Evolutionary conservation across 2,329 filamentous ascomycete species (phyloP).

Genomic region (Colletotrichum sp.): DNA sequence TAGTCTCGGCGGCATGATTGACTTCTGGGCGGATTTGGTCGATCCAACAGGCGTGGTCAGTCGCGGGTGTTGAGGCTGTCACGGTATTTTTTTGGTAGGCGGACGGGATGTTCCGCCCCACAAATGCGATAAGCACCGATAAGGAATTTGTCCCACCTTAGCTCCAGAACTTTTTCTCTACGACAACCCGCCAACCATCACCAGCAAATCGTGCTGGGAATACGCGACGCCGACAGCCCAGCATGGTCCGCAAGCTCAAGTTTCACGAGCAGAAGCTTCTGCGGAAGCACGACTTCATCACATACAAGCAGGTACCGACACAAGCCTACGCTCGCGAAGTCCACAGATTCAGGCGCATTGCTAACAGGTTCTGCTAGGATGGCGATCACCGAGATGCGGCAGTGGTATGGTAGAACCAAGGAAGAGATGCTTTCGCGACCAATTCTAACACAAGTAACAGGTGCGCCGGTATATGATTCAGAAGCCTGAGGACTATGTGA

Average conservation of each 20-base stretch:
- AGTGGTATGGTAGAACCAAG: constrained; percentile 45
- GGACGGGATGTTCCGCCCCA: constrained; percentile 21
- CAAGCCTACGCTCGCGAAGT: neutral
- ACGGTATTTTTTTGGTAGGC: constrained; percentile 22
- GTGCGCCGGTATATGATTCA: constrained; percentile 79
- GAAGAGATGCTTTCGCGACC: neutral
- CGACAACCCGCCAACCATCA: neutral
- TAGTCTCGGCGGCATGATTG: constrained; percentile 46
- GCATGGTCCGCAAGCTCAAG: constrained; percentile 95
- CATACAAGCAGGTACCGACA: constrained; percentile 65
- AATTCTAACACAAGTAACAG: neutral
- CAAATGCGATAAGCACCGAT: constrained; percentile 15
- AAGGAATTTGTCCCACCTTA: constrained; percentile 18
- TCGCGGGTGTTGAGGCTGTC: constrained; percentile 22
- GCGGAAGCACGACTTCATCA: constrained; percentile 91
- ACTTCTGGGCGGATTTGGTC: neutral
- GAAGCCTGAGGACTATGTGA: constrained; percentile 80
- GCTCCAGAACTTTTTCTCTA: constrained; percentile 7
- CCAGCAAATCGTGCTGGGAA: neutral
- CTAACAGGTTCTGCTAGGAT: constrained; percentile 10
- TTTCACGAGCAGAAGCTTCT: constrained; percentile 97
- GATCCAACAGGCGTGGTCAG: constrained; percentile 2
- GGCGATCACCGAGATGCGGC: constrained; percentile 72
- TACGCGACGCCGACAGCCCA: constrained; percentile 27
- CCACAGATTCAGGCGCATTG: neutral